A percentile compares a stretch with the other conserved stretches of the same genome.
phyloP scores from a whole-genome alignment of 208 protist species.

The Acanthamoeba rhysodes region DNA sequence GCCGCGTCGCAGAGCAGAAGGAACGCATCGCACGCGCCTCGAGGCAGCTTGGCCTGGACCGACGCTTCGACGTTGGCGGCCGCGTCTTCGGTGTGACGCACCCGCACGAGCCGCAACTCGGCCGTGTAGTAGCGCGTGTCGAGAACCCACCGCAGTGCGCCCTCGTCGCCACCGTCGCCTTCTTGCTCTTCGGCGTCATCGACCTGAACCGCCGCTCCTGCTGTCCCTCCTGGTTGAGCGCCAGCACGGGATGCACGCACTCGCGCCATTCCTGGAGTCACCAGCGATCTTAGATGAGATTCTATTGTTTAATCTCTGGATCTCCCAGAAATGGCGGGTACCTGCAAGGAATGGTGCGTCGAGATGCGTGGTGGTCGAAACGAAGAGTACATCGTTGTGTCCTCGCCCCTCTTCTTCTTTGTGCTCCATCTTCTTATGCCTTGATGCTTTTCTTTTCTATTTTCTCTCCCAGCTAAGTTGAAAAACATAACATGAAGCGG shows the following conservation, averaged over 20 bases:
- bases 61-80: background rate
- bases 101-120: background rate
- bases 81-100: background rate
- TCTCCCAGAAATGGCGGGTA: background rate
- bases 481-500: background rate
- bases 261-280: background rate
- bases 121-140: constrained; percentile 8
- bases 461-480: too few relatives aligned
- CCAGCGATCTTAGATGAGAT: too few relatives aligned
- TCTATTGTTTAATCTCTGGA: background rate
- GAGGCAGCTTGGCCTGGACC: background rate
- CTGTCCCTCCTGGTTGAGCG: background rate
- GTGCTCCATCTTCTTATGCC: background rate
- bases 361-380: background rate
- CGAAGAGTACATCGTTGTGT: background rate
- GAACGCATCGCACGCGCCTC: background rate
- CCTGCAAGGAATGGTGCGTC: background rate
- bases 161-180: background rate
- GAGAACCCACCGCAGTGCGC: background rate
- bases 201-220: background rate
- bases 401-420: background rate
- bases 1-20: background rate
- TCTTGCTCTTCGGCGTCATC: background rate
- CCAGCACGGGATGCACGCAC: background rate
- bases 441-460: background rate